Conservation (phyloP, 305 asterid genomes). For the Fraxinus greggii region DNA sequence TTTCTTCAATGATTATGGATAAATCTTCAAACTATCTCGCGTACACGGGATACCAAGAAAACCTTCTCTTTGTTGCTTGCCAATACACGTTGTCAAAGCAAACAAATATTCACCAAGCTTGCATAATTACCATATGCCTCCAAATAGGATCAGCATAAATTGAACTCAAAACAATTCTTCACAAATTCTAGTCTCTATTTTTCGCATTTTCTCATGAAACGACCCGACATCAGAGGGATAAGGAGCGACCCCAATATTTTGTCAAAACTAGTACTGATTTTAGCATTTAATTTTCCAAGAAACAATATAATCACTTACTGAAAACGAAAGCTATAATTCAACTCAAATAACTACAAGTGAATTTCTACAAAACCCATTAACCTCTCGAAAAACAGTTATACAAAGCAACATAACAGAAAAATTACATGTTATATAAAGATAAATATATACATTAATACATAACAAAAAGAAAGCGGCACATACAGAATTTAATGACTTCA, state of each 20-base stretch:
- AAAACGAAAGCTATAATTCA: not conserved
- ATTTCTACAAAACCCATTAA: not conserved
- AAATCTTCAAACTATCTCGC: not conserved
- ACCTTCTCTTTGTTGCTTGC: not conserved
- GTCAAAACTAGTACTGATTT: not conserved
- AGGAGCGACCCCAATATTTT: not conserved
- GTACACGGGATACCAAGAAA: not conserved
- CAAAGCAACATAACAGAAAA: not conserved
- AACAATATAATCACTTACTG: not conserved
- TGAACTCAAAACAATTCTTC: not conserved
- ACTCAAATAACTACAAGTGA: not conserved
- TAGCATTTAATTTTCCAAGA: not conserved
- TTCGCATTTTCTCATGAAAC: not conserved
- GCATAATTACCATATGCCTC: not conserved
- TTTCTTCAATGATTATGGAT: not conserved
- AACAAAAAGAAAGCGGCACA: constrained; percentile 4
- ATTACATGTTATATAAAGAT: not conserved
- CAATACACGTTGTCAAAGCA: not conserved
- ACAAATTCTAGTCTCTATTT: not conserved
- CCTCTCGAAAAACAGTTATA: not conserved
- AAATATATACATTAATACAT: not conserved
- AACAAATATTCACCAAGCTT: not conserved
- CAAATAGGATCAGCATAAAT: not conserved
- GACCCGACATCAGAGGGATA: not conserved
- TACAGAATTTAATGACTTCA: constrained; percentile 44